A percentile compares a stretch with the other conserved stretches of the same genome.
phyloP scores from a whole-genome alignment of 1,284 basidiomycete genomes.

The Xerocomus minutiporus region DNA sequence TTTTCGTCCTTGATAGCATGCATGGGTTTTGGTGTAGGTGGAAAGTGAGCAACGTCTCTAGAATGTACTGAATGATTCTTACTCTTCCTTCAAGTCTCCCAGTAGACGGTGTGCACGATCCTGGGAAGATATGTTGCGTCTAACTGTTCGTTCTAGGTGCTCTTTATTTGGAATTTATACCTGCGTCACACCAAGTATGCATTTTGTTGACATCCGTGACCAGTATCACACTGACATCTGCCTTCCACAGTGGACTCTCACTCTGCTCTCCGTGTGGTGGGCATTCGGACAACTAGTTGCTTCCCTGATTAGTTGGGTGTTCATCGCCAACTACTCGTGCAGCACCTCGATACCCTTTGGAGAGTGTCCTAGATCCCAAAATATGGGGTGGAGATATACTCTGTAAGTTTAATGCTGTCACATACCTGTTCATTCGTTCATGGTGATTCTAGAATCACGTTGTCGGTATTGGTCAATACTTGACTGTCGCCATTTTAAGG shows the following conservation, averaged over 20 bases:
- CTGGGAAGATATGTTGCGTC: not conserved
- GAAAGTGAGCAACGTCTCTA: conserved; percentile 40
- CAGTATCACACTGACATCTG: conserved; percentile 2
- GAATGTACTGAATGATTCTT: not conserved
- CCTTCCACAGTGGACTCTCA: conserved; percentile 52
- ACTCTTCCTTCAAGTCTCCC: conserved; percentile 36
- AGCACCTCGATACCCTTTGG: conserved; percentile 28
- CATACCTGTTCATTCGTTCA: conserved; percentile 1
- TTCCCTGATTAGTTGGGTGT: conserved; percentile 47
- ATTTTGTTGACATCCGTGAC: not conserved
- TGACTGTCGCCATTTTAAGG: not conserved
- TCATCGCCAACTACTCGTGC: conserved; percentile 51
- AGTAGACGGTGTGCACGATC: conserved; percentile 43
- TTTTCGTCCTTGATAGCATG: conserved; percentile 49
- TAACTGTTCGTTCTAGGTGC: conserved; percentile 35
- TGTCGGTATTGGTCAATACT: conserved; percentile 30
- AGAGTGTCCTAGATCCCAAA: conserved; percentile 42
- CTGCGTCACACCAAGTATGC: conserved; percentile 44
- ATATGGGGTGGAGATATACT: conserved; percentile 63
- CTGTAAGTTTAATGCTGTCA: conserved; percentile 34
- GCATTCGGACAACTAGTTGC: conserved; percentile 55
- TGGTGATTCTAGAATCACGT: conserved; percentile 31
- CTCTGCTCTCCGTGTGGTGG: conserved; percentile 65
- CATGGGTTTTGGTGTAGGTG: conserved; percentile 54
- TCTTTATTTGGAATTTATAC: conserved; percentile 54